These are phyloP conservation scores for Candida nemodendra DNA, from an alignment of 805 yeast species.

Conservation along the genomic window DNA sequence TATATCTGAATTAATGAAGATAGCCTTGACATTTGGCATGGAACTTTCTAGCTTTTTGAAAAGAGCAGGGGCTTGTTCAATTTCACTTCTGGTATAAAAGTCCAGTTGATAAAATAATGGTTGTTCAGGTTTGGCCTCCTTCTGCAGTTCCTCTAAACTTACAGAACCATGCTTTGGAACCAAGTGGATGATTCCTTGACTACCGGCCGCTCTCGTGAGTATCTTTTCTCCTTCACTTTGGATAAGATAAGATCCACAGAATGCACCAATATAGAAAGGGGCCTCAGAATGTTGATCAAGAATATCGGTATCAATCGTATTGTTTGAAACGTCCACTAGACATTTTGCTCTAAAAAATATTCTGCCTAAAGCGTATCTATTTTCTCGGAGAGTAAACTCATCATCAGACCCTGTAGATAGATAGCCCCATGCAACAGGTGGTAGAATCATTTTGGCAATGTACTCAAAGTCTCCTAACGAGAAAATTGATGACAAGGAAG, in stretches of 20 bases:
- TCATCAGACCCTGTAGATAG: slow-evolving; percentile 87
- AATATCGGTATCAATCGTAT: slow-evolving; percentile 61
- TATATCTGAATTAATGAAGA: slow-evolving; percentile 84
- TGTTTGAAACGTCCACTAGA: slow-evolving; percentile 68
- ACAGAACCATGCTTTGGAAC: slow-evolving; percentile 84
- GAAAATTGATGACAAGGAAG: slow-evolving; percentile 64
- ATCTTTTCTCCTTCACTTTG: slow-evolving; percentile 84
- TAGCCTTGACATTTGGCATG: slow-evolving; percentile 61
- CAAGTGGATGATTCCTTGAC: slow-evolving; percentile 70
- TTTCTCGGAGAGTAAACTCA: slow-evolving; percentile 81
- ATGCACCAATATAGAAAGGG: slow-evolving; percentile 88
- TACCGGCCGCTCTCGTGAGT: slow-evolving; percentile 70
- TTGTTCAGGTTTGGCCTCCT: slow-evolving; percentile 57
- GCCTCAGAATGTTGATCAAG: slow-evolving; percentile 60
- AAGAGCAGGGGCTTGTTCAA: slow-evolving; percentile 43
- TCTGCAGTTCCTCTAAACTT: slow-evolving; percentile 71
- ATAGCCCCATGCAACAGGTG: slow-evolving; percentile 81
- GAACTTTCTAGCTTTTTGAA: slow-evolving; percentile 32
- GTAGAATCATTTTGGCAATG: slow-evolving; percentile 73
- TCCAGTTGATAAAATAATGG: slow-evolving; percentile 82
- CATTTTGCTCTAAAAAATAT: slow-evolving; percentile 82
- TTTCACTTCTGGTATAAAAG: slow-evolving; percentile 58
- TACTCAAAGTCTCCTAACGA: slow-evolving; percentile 82
- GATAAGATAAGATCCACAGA: slow-evolving; percentile 83
- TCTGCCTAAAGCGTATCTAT: slow-evolving; percentile 79